Base-by-base conservation (phyloP, 2,329 filamentous ascomycete genomes). In the Onygenales sp. region DNA sequence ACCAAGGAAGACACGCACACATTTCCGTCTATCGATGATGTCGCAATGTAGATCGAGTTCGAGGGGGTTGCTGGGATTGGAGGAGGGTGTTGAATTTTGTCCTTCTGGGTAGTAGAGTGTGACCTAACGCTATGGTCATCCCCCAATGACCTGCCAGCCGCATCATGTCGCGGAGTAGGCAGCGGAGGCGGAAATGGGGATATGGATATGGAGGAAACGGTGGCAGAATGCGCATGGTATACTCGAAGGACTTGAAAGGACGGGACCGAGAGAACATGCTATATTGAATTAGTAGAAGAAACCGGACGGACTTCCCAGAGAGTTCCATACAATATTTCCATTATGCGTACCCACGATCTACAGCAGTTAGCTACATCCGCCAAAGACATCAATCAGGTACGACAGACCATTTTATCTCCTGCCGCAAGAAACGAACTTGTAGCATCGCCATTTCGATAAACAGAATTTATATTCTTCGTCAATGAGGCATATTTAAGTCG, bases 391-490 rank as follows among this genome's bases (percentile, higher is more conserved):
- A 39, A 31, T 35, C 27, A 33, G 51, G 14, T 56, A 36, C 49
- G 39, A 43, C 76, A 63, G 78, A 92, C 89, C 92, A 97, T 95
- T 75, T 97, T 97, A 76, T 98, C 92, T 51, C 92, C 92, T 42
- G 87, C 87, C 49, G 95, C 89, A 49, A 94, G 74, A 67, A 95
- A 95, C 7, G 88, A 78, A 70, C 91, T 96, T 31, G 92, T 96
- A 61, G 90, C 89, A 78, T 98, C 93, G 61, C 89, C 91, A 73
- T 95, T 95, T 55, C 90, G 85, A 73, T 98, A 98, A 36, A 96
- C 81, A 43, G 86, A 76, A 31, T 80, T 83, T 57, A 98, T 74
- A 63, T 86, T 85, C 56, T 84, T 85, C 7, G 93, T 97, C 61
- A 97, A 73, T 48, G 89, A 86, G 50, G 86, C 86, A 69, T 96